A percentile compares a stretch with the other conserved stretches of the same genome.
Conservation (phyloP, 768 basidiomycete species). For the Mycena polygramma region DNA sequence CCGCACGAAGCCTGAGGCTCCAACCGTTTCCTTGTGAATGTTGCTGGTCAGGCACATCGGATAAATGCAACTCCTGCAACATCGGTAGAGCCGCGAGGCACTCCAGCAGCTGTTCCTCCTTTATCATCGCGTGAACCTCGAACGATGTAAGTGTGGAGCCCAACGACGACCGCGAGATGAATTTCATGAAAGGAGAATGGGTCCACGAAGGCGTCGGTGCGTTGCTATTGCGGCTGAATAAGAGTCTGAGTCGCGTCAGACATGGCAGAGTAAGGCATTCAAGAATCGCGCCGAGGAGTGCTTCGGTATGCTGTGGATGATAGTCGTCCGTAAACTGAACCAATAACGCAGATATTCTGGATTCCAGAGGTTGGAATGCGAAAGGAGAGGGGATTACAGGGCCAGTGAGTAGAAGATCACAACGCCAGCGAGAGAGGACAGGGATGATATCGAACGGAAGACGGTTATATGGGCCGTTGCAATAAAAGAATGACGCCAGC, state of each 20-base stretch:
- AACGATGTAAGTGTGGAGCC: not conserved
- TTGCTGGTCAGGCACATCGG: too few relatives aligned
- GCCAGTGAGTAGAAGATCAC: too few relatives aligned
- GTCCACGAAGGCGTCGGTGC: not conserved
- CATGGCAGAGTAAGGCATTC: not conserved
- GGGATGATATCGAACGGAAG: too few relatives aligned
- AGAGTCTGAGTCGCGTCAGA: not conserved
- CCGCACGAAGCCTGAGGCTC: too few relatives aligned
- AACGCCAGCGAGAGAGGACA: too few relatives aligned
- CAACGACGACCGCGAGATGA: not conserved
- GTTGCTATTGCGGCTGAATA: too few relatives aligned
- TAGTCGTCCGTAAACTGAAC: not conserved
- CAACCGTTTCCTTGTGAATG: too few relatives aligned
- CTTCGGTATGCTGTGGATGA: not conserved
- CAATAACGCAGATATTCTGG: not conserved
- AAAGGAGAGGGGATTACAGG: not conserved
- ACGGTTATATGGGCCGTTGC: too few relatives aligned
- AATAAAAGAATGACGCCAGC: too few relatives aligned
- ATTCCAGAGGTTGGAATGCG: not conserved
- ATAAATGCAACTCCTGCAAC: not conserved
- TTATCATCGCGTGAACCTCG: not conserved
- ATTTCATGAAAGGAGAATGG: not conserved
- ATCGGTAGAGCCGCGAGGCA: conserved; percentile 1
- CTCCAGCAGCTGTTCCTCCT: conserved; percentile 5
- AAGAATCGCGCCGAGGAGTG: not conserved